Evolutionary conservation across 2,329 filamentous ascomycete species (phyloP), one percentile per base, ranked within the genome.

Genomic region (Aspergillus sp.): DNA sequence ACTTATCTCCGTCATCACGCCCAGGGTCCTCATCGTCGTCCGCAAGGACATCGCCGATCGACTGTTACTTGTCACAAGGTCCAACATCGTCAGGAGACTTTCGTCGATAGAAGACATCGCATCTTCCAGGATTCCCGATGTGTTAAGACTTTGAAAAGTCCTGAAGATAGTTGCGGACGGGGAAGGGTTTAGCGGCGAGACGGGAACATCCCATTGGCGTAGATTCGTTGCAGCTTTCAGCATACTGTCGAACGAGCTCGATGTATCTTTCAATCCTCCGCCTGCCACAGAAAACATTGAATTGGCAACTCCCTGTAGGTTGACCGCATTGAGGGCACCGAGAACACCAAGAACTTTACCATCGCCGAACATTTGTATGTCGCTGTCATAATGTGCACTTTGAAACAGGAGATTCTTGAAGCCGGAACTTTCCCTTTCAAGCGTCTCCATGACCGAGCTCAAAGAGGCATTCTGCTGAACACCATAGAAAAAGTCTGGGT

Each of bases 401-500:
- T 93, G 86, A 62, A 97, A 96, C 20, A 94, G 86, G 16, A 99
- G 80, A 58, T 89, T 93, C 65, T 95, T 95, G 47, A 86, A 79
- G 0, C 92, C 92, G 60, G 95, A 87, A 46, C 86, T 86, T 72
- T 99, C 94, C 65, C 96, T 93, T 60, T 96, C 90, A 4, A 97
- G 80, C 9, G 89, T 86, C 47, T 87, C 83, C 53, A 97, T 77
- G 1, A 97, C 87, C 10, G 87, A 90, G 14, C 82, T 78, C 14
- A 99, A 74, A 52, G 85, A 91, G 6, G 90, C 82, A 38, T 83
- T 83, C 69, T 95, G 88, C 40, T 89, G 83, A 7, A 96, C 80
- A 3, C 94, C 95, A 66, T 99, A 99, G 69, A 95, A 99, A 0
- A 91, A 87, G 69, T 99, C 94, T 1, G 92, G 93, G 64, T 99